phyloP scores from a whole-genome alignment of 768 basidiomycete species.

The Suillus paluster region DNA sequence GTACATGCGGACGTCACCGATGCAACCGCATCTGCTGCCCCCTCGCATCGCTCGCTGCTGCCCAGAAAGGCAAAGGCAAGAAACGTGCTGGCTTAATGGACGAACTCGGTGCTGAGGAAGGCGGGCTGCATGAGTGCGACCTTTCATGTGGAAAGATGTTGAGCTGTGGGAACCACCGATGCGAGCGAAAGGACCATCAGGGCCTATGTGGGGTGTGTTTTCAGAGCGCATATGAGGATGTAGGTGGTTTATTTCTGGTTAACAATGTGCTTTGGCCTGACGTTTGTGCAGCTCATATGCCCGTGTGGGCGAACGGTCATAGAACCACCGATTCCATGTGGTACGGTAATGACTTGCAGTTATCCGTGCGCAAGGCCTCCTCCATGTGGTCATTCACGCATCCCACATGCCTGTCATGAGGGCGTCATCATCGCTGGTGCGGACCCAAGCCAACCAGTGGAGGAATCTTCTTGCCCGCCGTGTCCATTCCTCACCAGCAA shows the following conservation, averaged over 20 bases:
- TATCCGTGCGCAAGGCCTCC: slow-evolving; percentile 81
- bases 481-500: slow-evolving; percentile 84
- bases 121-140: slow-evolving; percentile 84
- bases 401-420: slow-evolving; percentile 84
- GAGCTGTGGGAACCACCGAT: slow-evolving; percentile 77
- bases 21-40: slow-evolving; percentile 91
- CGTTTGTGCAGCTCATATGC: slow-evolving; percentile 63
- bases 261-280: not conserved
- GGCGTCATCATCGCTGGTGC: slow-evolving; percentile 42
- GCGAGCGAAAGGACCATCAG: slow-evolving; percentile 80
- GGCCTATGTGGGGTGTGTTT: slow-evolving; percentile 85
- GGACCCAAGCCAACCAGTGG: slow-evolving; percentile 6
- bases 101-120: slow-evolving; percentile 53
- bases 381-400: slow-evolving; percentile 81
- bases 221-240: slow-evolving; percentile 92
- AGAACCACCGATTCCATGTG: slow-evolving; percentile 89
- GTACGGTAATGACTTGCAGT: slow-evolving; percentile 74
- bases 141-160: slow-evolving; percentile 76
- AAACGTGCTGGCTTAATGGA: slow-evolving; percentile 49
- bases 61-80: slow-evolving; percentile 66
- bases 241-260: slow-evolving; percentile 32
- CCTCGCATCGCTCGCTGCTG: slow-evolving; percentile 62
- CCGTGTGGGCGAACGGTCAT: slow-evolving; percentile 84
- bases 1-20: slow-evolving; percentile 86
- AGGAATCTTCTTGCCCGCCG: slow-evolving; percentile 67